Evolutionary conservation across 2,329 filamentous ascomycete species (phyloP), one percentile per base, ranked within the genome.

Genomic region (Chalaropsis thielavioides): DNA sequence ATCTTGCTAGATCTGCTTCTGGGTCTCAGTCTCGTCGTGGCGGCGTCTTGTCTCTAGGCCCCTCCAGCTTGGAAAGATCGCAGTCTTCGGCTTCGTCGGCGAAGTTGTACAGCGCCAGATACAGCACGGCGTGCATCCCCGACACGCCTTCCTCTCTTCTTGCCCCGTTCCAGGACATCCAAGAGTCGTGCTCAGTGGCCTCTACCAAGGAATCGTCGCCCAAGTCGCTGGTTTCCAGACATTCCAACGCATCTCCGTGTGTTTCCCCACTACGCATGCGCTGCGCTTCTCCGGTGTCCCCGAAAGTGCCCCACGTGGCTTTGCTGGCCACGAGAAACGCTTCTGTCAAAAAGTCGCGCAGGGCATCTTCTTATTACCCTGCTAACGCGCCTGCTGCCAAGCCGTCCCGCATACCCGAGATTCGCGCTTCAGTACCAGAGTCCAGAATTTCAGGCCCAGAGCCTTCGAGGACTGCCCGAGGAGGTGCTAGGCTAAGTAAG

Each of bases 401-500:
- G 38, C 64, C 61, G 4, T 22, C 64, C 5, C 40, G 40, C 10
- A 54, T 51, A 6, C 40, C 64, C 4, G 51, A 60, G 15, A 27
- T 60, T 22, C 61, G n/a, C 10, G 44, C 51, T n/a, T 44, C 65
- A 0, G 43, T 40, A 27, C 35, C 10, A 13, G 44, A 27, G 22
- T 3, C 19, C 6, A 24, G 19, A 51, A 6, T 19, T n/a, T 51
- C 54, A 10, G 19, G 41, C 13, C 7, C 63, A 2, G 40, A 46
- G 5, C 61, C 59, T 8, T 17, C 27, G 2, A 24, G 24, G n/a
- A 27, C 56, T 10, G 19, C 24, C 8, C 61, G 58, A 17, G 43
- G 41, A 13, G 62, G 64, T 11, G 49, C 22, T 63, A 76, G 74
- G 46, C 72, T 72, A 0, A 73, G 72, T 64, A 76, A 74, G 66